Percentiles rank a stretch among this genome's conserved stretches.
phyloP scores from a whole-genome alignment of 2,329 filamentous ascomycete genomes.

The Stachybotrys chartarum region DNA sequence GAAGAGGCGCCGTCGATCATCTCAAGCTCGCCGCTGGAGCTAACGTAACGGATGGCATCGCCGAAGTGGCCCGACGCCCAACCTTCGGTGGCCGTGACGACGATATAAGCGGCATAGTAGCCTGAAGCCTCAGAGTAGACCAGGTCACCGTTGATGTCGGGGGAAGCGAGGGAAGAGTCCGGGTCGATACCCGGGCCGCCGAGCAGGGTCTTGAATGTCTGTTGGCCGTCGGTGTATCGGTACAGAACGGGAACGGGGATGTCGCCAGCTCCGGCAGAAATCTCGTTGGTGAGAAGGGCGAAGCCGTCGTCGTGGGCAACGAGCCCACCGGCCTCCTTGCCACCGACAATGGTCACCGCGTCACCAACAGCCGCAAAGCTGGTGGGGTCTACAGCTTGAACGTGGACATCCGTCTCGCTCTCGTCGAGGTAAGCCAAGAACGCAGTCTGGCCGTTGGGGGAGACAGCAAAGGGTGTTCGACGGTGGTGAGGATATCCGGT shows the following conservation, averaged over 20 bases:
- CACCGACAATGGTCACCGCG: constrained; percentile 42
- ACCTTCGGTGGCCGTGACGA: constrained; percentile 51
- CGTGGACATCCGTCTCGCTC: constrained; percentile 46
- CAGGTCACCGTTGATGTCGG: constrained; percentile 56
- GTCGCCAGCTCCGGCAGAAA: constrained; percentile 41
- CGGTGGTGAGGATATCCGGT: constrained; percentile 54
- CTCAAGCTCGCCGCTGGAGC: constrained; percentile 42
- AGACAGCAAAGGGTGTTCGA: constrained; percentile 55
- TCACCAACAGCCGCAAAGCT: constrained; percentile 48
- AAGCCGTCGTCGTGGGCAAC: constrained; percentile 59
- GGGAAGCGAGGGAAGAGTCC: constrained; percentile 39
- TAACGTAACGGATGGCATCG: constrained; percentile 39
- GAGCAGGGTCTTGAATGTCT: constrained; percentile 52
- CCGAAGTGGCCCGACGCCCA: constrained; percentile 49
- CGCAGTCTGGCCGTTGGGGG: constrained; percentile 50
- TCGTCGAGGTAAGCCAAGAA: constrained; percentile 55
- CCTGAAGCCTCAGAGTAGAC: constrained; percentile 49
- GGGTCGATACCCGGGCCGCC: constrained; percentile 48
- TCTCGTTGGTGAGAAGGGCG: constrained; percentile 53
- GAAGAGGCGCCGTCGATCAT: constrained; percentile 45
- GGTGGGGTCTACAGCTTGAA: constrained; percentile 47
- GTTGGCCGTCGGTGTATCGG: constrained; percentile 45
- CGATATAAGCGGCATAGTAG: constrained; percentile 55
- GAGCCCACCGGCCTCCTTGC: constrained; percentile 52
- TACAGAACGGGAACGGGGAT: constrained; percentile 52